These are phyloP conservation scores for Steccherinum ochraceum DNA, from an alignment of 768 basidiomycete species.

Conservation along the genomic window DNA sequence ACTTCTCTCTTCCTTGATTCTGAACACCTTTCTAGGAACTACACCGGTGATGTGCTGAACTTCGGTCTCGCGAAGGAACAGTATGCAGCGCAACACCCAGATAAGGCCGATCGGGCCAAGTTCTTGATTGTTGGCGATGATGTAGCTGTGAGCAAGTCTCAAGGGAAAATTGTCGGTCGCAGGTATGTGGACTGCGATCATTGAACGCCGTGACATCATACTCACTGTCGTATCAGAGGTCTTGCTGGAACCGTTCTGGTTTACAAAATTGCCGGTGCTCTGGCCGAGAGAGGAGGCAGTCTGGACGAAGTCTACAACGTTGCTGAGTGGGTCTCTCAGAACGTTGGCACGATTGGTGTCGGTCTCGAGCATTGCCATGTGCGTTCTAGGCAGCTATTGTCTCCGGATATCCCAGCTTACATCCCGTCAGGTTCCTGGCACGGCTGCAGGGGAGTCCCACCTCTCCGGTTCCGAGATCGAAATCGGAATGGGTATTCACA, in stretches of 20 bases:
- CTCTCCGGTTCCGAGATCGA: conserved; percentile 66
- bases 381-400: conserved; percentile 9
- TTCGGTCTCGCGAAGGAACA: conserved; percentile 89
- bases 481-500: conserved; percentile 90
- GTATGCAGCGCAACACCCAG: conserved; percentile 63
- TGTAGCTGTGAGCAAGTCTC: conserved; percentile 75
- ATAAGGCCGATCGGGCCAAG: conserved; percentile 58
- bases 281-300: conserved; percentile 59
- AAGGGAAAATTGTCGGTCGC: conserved; percentile 81
- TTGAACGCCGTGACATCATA: background rate
- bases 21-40: conserved; percentile 51
- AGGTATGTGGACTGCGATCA: conserved; percentile 34
- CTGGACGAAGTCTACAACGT: conserved; percentile 64
- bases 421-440: conserved; percentile 64
- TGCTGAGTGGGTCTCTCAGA: conserved; percentile 60
- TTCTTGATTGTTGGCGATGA: conserved; percentile 88
- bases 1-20: no score
- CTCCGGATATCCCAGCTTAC: background rate
- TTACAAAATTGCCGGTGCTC: conserved; percentile 87
- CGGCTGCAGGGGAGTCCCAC: conserved; percentile 48
- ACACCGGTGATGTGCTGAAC: conserved; percentile 87
- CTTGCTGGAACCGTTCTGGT: conserved; percentile 78
- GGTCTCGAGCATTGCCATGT: conserved; percentile 90
- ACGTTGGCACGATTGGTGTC: conserved; percentile 77
- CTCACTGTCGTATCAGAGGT: conserved; percentile 41